phyloP scores from a whole-genome alignment of 148 eudicot genomes.

The Persicaria tinctoria region DNA sequence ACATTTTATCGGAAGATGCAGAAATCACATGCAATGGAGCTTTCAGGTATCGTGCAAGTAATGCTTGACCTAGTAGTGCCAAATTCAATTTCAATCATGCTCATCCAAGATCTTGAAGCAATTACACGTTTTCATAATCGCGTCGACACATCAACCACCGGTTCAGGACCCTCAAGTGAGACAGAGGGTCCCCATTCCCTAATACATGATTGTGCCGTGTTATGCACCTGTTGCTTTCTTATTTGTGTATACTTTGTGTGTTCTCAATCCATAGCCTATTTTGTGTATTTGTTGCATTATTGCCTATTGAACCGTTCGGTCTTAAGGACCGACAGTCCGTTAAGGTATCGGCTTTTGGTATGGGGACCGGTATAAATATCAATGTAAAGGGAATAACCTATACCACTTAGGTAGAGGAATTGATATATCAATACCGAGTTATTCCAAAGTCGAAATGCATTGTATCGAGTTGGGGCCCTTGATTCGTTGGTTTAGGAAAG shows the following conservation, averaged over 20 bases:
- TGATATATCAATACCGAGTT: too few species aligned
- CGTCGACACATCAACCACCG: neutral
- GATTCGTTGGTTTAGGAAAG: too few species aligned
- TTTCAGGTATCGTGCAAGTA: slow-evolving; percentile 3
- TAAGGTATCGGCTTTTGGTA: too few species aligned
- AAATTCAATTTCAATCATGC: neutral
- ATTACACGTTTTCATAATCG: neutral
- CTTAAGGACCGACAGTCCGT: too few species aligned
- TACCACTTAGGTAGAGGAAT: too few species aligned
- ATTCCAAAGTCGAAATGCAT: too few species aligned
- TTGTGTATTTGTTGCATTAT: neutral
- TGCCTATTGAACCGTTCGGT: neutral
- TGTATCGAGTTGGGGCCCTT: too few species aligned
- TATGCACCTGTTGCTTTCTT: slow-evolving; percentile 3
- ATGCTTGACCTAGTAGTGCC: neutral
- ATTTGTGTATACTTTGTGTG: neutral
- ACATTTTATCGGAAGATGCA: neutral
- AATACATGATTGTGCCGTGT: neutral
- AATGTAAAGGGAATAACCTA: too few species aligned
- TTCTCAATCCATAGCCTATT: neutral
- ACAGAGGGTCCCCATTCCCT: neutral
- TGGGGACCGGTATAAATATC: too few species aligned
- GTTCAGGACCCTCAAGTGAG: too few species aligned
- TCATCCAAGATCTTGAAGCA: neutral
- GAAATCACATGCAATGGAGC: slow-evolving; percentile 3